These are phyloP conservation scores for Epichloe hybrida DNA, from an alignment of 2,329 filamentous ascomycete species.

Conservation along the genomic window DNA sequence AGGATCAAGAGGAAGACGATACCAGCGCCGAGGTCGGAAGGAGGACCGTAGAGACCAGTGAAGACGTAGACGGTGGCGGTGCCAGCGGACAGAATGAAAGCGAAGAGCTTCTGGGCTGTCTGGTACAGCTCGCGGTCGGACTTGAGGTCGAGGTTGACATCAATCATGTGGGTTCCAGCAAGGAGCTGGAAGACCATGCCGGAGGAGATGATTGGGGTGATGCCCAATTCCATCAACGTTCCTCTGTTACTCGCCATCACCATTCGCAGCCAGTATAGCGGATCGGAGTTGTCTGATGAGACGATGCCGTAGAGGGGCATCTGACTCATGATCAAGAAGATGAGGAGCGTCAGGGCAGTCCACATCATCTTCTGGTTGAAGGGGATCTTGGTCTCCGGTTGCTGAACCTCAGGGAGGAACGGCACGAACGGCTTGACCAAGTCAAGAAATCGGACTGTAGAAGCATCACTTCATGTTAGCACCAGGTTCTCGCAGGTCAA, in stretches of 20 bases:
- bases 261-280: conserved; percentile 99
- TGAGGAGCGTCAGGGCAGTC: conserved; percentile 86
- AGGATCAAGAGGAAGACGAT: conserved; percentile 97
- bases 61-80: conserved; percentile 98
- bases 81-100: conserved; percentile 93
- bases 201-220: conserved; percentile 97
- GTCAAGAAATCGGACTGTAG: conserved; percentile 91
- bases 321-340: conserved; percentile 99
- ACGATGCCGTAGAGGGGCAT: conserved; percentile 99
- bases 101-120: conserved; percentile 97
- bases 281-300: conserved; percentile 95
- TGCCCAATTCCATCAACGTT: conserved; percentile 91
- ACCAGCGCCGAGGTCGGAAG: conserved; percentile 90
- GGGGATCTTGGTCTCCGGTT: conserved; percentile 94
- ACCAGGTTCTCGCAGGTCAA: conserved; percentile 12
- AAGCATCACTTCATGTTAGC: conserved; percentile 14
- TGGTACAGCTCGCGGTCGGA: conserved; percentile 99
- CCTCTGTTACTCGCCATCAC: conserved; percentile 98
- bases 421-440: conserved; percentile 99
- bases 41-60: conserved; percentile 93
- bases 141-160: conserved; percentile 99
- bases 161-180: conserved; percentile 97
- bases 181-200: conserved; percentile 99
- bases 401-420: conserved; percentile 97
- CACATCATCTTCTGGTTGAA: conserved; percentile 99